Evolutionary conservation across 1,284 basidiomycete genomes (phyloP).

Genomic region (Leccinum variabile): DNA sequence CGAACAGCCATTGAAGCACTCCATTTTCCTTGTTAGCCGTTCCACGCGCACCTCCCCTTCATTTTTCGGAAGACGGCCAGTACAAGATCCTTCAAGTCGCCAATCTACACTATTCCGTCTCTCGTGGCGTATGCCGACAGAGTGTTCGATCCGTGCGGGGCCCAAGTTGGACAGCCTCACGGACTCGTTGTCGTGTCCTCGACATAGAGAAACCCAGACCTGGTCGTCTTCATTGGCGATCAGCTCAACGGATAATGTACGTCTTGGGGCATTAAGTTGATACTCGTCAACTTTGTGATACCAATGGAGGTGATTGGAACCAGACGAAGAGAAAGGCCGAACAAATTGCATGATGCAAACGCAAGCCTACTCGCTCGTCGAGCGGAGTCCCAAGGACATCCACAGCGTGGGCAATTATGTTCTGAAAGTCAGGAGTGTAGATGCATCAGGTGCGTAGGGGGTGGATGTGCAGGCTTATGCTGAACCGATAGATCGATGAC

Average conservation of each 20-base stretch:
- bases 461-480: conserved; percentile 6
- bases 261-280: conserved; percentile 83
- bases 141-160: conserved; percentile 49
- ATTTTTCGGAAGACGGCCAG: conserved; percentile 78
- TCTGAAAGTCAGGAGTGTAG: conserved; percentile 73
- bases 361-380: conserved; percentile 83
- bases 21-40: conserved; percentile 43
- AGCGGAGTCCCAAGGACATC: conserved; percentile 76
- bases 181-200: conserved; percentile 62
- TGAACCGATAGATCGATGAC: conserved; percentile 62
- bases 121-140: conserved; percentile 72
- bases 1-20: not conserved
- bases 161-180: conserved; percentile 71
- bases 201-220: conserved; percentile 82
- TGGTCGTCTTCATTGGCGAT: conserved; percentile 88
- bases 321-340: conserved; percentile 77
- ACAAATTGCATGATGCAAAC: conserved; percentile 74
- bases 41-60: conserved; percentile 69
- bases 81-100: conserved; percentile 91
- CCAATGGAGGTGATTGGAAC: conserved; percentile 79
- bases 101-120: conserved; percentile 85
- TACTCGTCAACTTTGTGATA: conserved; percentile 78
- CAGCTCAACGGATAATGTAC: conserved; percentile 87
- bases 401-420: conserved; percentile 89
- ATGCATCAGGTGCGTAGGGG: conserved; percentile 46